Percentiles rank a stretch among this genome's conserved stretches.
These are phyloP conservation scores for Aspergillus aculeatinus DNA, from an alignment of 2,329 filamentous ascomycete species.

Conservation along the genomic window DNA sequence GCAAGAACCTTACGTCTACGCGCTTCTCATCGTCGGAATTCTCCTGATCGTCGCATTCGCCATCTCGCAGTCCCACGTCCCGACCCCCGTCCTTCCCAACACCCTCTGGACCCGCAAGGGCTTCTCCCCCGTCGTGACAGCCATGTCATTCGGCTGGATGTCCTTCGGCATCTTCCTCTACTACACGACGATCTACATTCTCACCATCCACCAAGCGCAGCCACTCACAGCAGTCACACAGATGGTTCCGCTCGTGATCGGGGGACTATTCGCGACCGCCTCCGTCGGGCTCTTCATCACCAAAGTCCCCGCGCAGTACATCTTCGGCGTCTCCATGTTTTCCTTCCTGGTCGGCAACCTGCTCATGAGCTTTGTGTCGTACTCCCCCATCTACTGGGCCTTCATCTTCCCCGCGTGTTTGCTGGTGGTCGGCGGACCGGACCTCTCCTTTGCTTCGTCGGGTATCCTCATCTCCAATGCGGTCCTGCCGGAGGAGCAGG, in stretches of 20 bases:
- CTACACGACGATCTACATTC: constrained; percentile 30
- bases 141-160: constrained; percentile 24
- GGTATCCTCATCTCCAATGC: constrained; percentile 42
- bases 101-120: constrained; percentile 33
- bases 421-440: constrained; percentile 22
- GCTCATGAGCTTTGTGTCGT: constrained; percentile 23
- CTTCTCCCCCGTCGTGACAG: constrained; percentile 16
- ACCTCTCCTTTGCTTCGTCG: constrained; percentile 44
- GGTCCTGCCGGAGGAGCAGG: constrained; percentile 41
- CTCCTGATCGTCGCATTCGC: constrained; percentile 31
- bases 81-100: constrained; percentile 12
- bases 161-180: constrained; percentile 34
- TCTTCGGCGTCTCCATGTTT: constrained; percentile 40
- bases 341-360: constrained; percentile 39
- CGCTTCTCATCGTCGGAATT: constrained; percentile 47
- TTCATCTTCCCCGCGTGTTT: constrained; percentile 16
- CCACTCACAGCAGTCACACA: constrained; percentile 23
- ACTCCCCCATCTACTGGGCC: constrained; percentile 16
- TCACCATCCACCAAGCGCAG: constrained; percentile 13
- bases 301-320: constrained; percentile 31
- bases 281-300: constrained; percentile 31
- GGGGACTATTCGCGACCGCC: constrained; percentile 21
- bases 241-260: constrained; percentile 24
- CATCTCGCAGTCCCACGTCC: constrained; percentile 10
- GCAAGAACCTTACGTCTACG: constrained; percentile 45